Base-by-base conservation (phyloP, 148 eudicot genomes). In the Rhododendron griersonianum region DNA sequence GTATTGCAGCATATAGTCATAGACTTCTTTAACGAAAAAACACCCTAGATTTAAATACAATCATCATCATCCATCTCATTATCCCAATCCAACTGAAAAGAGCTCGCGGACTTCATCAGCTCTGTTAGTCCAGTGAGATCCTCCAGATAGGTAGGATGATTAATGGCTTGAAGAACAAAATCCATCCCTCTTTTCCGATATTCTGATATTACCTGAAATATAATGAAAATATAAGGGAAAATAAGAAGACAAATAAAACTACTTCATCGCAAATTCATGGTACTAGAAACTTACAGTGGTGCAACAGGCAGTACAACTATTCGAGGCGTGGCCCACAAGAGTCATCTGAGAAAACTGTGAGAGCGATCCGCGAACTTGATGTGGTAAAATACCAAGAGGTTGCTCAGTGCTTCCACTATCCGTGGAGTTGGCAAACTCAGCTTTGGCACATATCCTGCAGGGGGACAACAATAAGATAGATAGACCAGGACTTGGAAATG, bases 291-390 rank as follows among this genome's bases (percentile, higher is more conserved):
- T 94, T 89, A 96, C 99, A 73, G 87, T 92, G 47, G 80, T 35
- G 89, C 98, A 91, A 85, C 99, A 96, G 84, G 99, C 99, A 41
- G 99, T 95, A 87, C 99, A 96, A 85, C 94, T 92, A 78, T 86
- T 90, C 47, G 99, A 96, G 33, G 99, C 93, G 86, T 93, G 98
- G 25, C 99, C 99, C 44, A 95, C 91, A 21, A 96, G 98, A 50
- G 92, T 92, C 98, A 95, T 96, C 92, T 94, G 99, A 84, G 99
- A 95, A 88, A 95, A 95, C 74, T 92, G 99, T 35, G 98, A 95
- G 41, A 96, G 92, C 5, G 93, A 91, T n/a, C 98, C 99, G 73
- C 99, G 92, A 78, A 96, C 90, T 87, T 96, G 99, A 89, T 96
- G 99, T 2, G 99, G 99, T 80, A 96, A 81, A 88, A 96, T 93